Base-by-base conservation (phyloP, 148 eudicot genomes). In the Polygonum maritimum region DNA sequence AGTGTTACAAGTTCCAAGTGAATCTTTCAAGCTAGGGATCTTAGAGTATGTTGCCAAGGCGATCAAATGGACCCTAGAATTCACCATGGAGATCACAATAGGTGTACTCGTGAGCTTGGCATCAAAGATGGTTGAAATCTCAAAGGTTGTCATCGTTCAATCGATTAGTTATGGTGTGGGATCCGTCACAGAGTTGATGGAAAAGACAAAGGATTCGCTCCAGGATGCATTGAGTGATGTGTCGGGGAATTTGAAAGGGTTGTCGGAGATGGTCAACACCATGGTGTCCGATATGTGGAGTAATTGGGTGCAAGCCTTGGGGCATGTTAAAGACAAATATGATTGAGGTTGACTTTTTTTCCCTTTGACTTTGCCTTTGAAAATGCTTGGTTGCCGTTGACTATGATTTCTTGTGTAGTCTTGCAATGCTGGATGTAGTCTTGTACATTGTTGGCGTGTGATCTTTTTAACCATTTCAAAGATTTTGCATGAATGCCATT, bases 261-360 rank as follows among this genome's bases (percentile, higher is more conserved):
- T 86, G 6, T 1, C 69, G 0, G 88, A 87, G 80, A 85, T 87
- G 90, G 21, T 90, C 73, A 12, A 54, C 8, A 81, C 77, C 18
- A 52, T 87, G 62, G 69, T 90, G 2, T 31, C 78, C 2, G 88
- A 87, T 77, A 49, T 88, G 63, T 82, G 85, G 85, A 86, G 73
- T 47, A 87, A 87, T 75, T 80, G 16, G 12, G 51, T 71, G 76
- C 83, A 80, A 71, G 87, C 90, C 38, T 1, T 81, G 12, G 88
- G 85, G 10, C 75, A 78, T 58, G 82, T 82, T 19, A 76, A 81
- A 18, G 82, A 87, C 60, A 83, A 81, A 44, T 44, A 10, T 75
- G 85, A 80, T 74, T 87, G 79, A 84, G 47, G 38, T 65, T 40
- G 19, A 14, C 48, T 3, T 71, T 80, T 71, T 80, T 10, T 15